Conservation (phyloP, 176 grass and related monocot species). For the Cenchrus purpureus region DNA sequence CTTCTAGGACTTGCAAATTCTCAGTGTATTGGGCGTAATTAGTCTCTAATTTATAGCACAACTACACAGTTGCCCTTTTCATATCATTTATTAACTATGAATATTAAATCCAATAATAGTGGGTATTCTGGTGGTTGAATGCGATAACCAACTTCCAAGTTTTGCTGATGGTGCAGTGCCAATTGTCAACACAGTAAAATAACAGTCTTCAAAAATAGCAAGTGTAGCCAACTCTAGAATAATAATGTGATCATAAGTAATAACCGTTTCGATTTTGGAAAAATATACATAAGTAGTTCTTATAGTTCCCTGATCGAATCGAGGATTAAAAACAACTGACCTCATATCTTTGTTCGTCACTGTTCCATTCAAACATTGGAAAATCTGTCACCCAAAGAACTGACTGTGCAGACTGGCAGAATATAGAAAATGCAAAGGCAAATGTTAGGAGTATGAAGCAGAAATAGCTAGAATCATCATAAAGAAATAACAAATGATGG, state of each 20-base stretch:
- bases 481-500: neutral
- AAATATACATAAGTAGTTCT: neutral
- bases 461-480: neutral
- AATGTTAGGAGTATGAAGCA: constrained; percentile 31
- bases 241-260: constrained; percentile 13
- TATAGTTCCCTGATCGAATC: neutral
- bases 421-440: constrained; percentile 24
- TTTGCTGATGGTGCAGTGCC: neutral
- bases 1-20: too few relatives aligned
- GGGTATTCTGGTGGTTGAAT: constrained; percentile 11
- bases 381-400: constrained; percentile 95
- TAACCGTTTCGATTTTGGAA: neutral
- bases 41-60: too few relatives aligned
- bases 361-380: constrained; percentile 97
- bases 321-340: constrained; percentile 50
- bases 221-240: neutral
- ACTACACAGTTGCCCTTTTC: too few relatives aligned
- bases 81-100: neutral
- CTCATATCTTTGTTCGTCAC: constrained; percentile 86
- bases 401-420: constrained; percentile 66
- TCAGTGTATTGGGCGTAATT: too few relatives aligned
- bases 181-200: neutral
- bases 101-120: neutral
- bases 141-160: neutral
- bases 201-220: neutral